These are phyloP conservation scores for Gleditsia sinensis DNA, from an alignment of 306 rosid species.

Conservation along the genomic window DNA sequence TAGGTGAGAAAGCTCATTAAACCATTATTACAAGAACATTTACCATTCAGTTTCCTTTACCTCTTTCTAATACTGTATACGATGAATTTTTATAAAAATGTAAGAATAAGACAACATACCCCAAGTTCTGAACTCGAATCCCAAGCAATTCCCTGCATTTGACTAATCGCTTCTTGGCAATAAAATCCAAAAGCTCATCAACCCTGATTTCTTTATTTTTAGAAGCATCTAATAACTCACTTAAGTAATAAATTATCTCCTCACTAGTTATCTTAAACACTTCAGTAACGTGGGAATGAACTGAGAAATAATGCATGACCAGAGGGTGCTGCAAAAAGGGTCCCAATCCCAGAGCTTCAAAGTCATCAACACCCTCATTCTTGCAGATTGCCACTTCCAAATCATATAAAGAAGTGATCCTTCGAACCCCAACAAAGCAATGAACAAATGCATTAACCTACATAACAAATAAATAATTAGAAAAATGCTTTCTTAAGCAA, in stretches of 20 bases:
- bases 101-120: conserved; percentile 56
- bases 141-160: conserved; percentile 72
- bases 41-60: background rate
- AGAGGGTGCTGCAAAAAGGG: conserved; percentile 82
- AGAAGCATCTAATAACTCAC: conserved; percentile 38
- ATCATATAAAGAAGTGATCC: conserved; percentile 72
- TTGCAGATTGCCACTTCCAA: conserved; percentile 79
- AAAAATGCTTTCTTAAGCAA: background rate
- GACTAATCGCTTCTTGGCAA: conserved; percentile 57
- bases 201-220: conserved; percentile 40
- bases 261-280: conserved; percentile 63
- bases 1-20: background rate
- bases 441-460: conserved; percentile 89
- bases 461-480: conserved; percentile 36
- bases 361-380: conserved; percentile 65
- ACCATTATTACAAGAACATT: conserved; percentile 9
- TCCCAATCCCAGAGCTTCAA: conserved; percentile 79
- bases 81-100: background rate
- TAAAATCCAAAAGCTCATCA: conserved; percentile 72
- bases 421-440: conserved; percentile 83
- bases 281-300: conserved; percentile 48
- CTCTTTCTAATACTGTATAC: conserved; percentile 10
- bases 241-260: conserved; percentile 56
- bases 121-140: conserved; percentile 69
- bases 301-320: conserved; percentile 70